Base-by-base conservation (phyloP, 2,329 filamentous ascomycete genomes). In the Aspergillus novofumigatus region DNA sequence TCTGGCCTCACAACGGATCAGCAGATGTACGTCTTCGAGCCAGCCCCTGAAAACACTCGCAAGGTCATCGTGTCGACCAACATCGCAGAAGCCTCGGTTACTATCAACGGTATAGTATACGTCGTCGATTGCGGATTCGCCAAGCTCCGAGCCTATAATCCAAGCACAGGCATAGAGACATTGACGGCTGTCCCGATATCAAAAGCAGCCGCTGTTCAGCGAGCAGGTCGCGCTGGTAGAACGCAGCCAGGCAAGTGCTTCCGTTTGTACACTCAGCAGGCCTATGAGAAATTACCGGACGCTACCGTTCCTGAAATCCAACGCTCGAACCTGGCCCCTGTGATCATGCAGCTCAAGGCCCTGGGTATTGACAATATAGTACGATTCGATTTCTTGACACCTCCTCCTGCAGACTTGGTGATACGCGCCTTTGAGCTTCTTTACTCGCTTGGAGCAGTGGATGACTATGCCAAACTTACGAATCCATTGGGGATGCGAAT, bases 51-150 rank as follows among this genome's bases (percentile, higher is more conserved):
- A 59, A 88, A 92, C 58, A 92, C 87, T 1, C 84, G 94, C 45
- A 97, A 97, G 70, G 89, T 97, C 42, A 90, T 99, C 38, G 87
- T 97, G 63, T 89, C 91, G 3, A 97, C 94, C 57, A 97, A 97
- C 70, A 97, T 97, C 62, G 92, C 94, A 11, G 94, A 99, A 78
- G 93, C 94, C 4, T 96, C 91, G 1, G 89, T 99, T 47, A 97
- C 94, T 17, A 95, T 97, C 55, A 88, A 94, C 53, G 92, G 91
- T 2, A 92, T 97, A 59, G 87, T 92, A 54, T 96, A 91, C 68
- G 93, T 99, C 5, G 79, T 97, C 51, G 94, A 99, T 72, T 87
- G 85, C 53, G 94, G 94, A 1, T 97, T 91, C 69, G 92, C 95
- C 63, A 97, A 97, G 72, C 79, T 96, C 21, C 86, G 92, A 42